Evolutionary conservation across 805 yeast genomes (phyloP), one percentile per base, ranked within the genome.

Genomic region (Candida argentea): DNA sequence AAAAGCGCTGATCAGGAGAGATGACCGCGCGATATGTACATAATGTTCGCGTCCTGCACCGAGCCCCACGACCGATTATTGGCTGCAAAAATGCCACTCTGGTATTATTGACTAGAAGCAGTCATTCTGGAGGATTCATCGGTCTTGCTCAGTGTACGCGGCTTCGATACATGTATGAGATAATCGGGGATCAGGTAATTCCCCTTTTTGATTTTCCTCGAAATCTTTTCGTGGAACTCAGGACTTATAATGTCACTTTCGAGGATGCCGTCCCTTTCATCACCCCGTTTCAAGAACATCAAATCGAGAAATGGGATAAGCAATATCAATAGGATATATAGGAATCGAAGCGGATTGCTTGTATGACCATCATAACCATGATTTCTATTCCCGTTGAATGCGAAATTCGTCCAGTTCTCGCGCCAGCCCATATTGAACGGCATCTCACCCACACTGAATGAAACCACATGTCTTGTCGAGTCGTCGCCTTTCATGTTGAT

Each of bases 371-470:
- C 25, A 28, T 29, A n/a, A 2, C 43, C 43, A 18, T 43, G 39
- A 27, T 44, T 43, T 23, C 43, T 27, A 26, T 50, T 47, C 5
- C 47, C 46, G 21, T 48, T 45, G 24, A 42, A 43, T 14, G 53
- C 39, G 3, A 55, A 43, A 28, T 61, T 64, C 19, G 49, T 46
- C 37, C 61, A 39, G 35, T 68, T 68, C 1, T 34, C 37, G 16
- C 34, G 33, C 19, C 52, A 40, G 0, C 73, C 73, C 33, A 47
- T 47, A 26, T 60, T 40, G 33, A 44, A 69, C 1, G 64, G 61
- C 18, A 36, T 31, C 7, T 63, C 61, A 2, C 27, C 29, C 2
- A 55, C 43, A 16, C 43, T 34, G 22, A 55, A 45, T 12, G 44
- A 41, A 5, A 69, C 55, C 4, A 70, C 58, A 3, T 54, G 37